Evolutionary conservation across 1,284 basidiomycete species (phyloP), one percentile per base, ranked within the genome.

Genomic region (Cutaneotrichosporon sp.): DNA sequence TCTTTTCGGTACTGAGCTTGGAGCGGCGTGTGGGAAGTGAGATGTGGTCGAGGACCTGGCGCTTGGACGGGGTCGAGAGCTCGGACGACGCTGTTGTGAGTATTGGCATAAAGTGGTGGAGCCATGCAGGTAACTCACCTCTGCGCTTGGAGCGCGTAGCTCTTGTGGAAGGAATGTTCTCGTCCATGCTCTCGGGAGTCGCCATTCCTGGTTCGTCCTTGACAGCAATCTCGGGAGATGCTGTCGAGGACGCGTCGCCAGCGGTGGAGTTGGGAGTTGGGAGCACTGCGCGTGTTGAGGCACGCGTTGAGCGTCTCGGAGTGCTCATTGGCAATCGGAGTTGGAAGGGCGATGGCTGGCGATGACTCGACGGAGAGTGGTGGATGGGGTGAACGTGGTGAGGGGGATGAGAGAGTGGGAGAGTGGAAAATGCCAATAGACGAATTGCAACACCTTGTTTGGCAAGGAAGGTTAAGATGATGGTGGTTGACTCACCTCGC

Each of bases 1-100:
- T 71, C 54, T 70, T 66, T 33, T 68, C 67, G 8, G 56, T 46
- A 7, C 62, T 57, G n/a, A 71, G 57, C 52, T 63, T 63, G 9
- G 68, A 70, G 19, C 49, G 48, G 37, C 63, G 52, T 8, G 52
- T 31, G 8, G 68, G 64, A 0, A 67, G 29, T 5, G 55, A 46
- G 12, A 67, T 59, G 14, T 55, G 60, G 5, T 67, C 68, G n/a
- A 71, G 38, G 4, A 49, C 42, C 31, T 59, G 59, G 42, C 54
- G 52, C 41, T 56, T 63, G 11, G 46, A 16, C 11, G 46, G 34
- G 4, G 26, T 39, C n/a, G 17, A 17, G 27, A n/a, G 29, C 42
- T 9, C 27, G 17, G 29, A 22, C 17, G 42, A 44, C 17, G 42
- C 42, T 44, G 42, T 17, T 11, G 42, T 44, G n/a, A 44, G 42